phyloP scores from a whole-genome alignment of 2,329 filamentous ascomycete genomes.

The Phaeosphaeria sp. region DNA sequence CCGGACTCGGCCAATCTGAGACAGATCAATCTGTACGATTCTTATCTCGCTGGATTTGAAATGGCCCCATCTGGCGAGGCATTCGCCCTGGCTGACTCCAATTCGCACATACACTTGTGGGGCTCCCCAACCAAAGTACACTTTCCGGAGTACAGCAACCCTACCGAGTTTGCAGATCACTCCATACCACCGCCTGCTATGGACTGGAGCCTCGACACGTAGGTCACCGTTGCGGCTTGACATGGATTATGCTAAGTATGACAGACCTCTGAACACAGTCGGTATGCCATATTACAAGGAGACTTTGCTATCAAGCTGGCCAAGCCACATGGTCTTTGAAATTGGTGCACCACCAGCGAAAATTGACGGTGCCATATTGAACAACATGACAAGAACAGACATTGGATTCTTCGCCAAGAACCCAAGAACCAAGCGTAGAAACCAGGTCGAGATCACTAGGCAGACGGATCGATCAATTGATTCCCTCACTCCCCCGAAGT shows the following conservation, averaged over 20 bases:
- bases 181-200: slow-evolving; percentile 65
- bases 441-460: slow-evolving; percentile 83
- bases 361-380: slow-evolving; percentile 73
- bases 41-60: slow-evolving; percentile 79
- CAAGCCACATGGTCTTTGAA: slow-evolving; percentile 81
- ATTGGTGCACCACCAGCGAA: slow-evolving; percentile 81
- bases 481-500: slow-evolving; percentile 80
- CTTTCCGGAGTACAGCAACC: slow-evolving; percentile 81
- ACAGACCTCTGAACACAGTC: slow-evolving; percentile 78
- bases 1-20: slow-evolving; percentile 85
- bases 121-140: slow-evolving; percentile 84
- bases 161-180: slow-evolving; percentile 74
- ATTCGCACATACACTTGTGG: slow-evolving; percentile 84
- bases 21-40: slow-evolving; percentile 76
- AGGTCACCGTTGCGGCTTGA: slow-evolving; percentile 37
- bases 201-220: slow-evolving; percentile 76
- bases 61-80: slow-evolving; percentile 88
- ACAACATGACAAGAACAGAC: slow-evolving; percentile 72
- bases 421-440: slow-evolving; percentile 73
- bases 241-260: slow-evolving; percentile 8
- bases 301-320: slow-evolving; percentile 85
- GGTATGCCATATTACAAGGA: slow-evolving; percentile 96
- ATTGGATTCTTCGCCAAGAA: slow-evolving; percentile 82
- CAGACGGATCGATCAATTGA: slow-evolving; percentile 63
- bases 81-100: slow-evolving; percentile 78